phyloP scores from a whole-genome alignment of 768 basidiomycete genomes.

The Scleroderma citrinum region DNA sequence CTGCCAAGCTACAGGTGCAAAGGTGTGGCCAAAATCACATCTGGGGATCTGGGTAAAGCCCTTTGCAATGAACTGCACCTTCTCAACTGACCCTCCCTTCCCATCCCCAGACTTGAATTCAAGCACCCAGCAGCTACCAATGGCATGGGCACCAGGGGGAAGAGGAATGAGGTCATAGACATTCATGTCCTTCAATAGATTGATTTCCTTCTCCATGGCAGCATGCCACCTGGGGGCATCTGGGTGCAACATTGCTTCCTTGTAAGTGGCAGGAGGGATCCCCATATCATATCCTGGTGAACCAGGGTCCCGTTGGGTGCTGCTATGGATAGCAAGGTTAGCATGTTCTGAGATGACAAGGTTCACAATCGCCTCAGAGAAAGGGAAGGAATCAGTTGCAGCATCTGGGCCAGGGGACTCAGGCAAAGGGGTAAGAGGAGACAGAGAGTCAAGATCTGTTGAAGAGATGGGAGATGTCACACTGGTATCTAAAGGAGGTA shows the following conservation, averaged over 20 bases:
- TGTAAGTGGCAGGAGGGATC: background rate
- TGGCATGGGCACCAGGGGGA: background rate
- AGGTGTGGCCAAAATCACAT: conserved; percentile 2
- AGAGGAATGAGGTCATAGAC: background rate
- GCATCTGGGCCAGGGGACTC: background rate
- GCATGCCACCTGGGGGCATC: background rate
- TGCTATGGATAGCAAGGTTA: background rate
- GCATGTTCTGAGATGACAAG: conserved; percentile 3
- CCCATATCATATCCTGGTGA: background rate
- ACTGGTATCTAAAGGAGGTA: background rate
- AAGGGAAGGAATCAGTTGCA: background rate
- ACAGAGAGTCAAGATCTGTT: too few species aligned
- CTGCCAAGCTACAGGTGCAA: conserved; percentile 11
- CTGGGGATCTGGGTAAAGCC: background rate
- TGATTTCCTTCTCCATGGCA: conserved; percentile 3
- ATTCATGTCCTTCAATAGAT: conserved; percentile 3
- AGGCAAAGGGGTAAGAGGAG: background rate
- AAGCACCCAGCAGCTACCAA: background rate
- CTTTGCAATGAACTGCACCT: background rate
- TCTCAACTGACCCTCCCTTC: background rate
- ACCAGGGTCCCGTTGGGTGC: background rate
- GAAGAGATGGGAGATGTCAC: too few species aligned
- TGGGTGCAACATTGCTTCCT: background rate
- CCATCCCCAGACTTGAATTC: background rate
- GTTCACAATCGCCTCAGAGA: conserved; percentile 2